Conservation (phyloP, 1,284 basidiomycete genomes). For the Ceratobasidium theobromae region DNA sequence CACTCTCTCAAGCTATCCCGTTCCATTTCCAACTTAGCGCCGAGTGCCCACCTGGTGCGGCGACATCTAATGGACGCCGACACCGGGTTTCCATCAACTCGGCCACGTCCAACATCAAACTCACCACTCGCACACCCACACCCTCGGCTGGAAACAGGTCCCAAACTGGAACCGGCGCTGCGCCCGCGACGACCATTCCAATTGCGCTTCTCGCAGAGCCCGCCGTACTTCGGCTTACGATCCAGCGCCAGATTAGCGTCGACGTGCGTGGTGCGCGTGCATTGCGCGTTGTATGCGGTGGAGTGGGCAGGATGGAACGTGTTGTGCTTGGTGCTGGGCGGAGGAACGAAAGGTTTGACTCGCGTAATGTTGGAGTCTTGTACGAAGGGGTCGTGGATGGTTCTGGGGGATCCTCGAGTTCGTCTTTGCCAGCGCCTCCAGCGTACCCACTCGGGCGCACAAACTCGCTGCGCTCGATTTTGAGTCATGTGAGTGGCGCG, state of each 20-base stretch:
- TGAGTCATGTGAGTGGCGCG: conserved; percentile 6
- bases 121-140: conserved; percentile 5
- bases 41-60: conserved; percentile 31
- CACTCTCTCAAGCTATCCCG: conserved; percentile 34
- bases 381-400: conserved; percentile 7
- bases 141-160: conserved; percentile 4
- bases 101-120: background rate
- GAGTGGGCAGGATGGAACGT: conserved; percentile 15
- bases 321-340: conserved; percentile 8
- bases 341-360: background rate
- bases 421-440: background rate
- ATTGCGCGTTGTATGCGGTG: conserved; percentile 12
- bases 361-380: background rate
- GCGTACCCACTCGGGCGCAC: conserved; percentile 11
- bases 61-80: background rate
- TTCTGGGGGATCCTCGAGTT: background rate
- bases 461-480: conserved; percentile 11
- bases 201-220: conserved; percentile 25
- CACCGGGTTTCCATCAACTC: conserved; percentile 9
- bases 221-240: conserved; percentile 30
- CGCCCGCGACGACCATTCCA: conserved; percentile 8
- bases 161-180: background rate
- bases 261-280: conserved; percentile 33
- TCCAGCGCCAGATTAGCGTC: conserved; percentile 36
- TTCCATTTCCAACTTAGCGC: conserved; percentile 35